These are phyloP conservation scores for Ananas comosus DNA, from an alignment of 176 grass and related monocot genomes.

Conservation along the genomic window DNA sequence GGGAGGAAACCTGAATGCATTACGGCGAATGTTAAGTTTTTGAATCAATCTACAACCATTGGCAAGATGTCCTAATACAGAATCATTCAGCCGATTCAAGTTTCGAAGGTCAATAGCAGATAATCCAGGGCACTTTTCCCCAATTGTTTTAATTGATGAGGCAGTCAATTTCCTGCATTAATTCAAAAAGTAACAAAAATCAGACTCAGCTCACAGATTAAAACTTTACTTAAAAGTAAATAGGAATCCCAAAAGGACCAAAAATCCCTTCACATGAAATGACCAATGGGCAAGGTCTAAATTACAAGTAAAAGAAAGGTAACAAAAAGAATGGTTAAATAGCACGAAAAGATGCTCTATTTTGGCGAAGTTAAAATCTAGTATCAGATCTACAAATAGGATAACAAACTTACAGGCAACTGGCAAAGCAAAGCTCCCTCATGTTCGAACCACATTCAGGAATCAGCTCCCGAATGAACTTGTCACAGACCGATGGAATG, in stretches of 20 bases:
- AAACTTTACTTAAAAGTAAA: slow-evolving; percentile 3
- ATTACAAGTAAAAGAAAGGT: neutral
- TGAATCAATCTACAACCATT: slow-evolving; percentile 45
- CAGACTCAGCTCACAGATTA: slow-evolving; percentile 15
- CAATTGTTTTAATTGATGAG: slow-evolving; percentile 72
- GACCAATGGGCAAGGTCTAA: neutral
- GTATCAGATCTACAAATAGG: neutral
- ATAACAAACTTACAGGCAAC: slow-evolving; percentile 68
- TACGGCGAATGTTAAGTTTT: slow-evolving; percentile 51
- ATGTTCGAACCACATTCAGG: slow-evolving; percentile 56
- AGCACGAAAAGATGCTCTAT: neutral
- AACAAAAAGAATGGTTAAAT: neutral
- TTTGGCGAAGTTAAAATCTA: slow-evolving; percentile 4
- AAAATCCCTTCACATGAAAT: slow-evolving; percentile 5
- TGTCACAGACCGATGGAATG: slow-evolving; percentile 54
- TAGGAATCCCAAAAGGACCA: slow-evolving; percentile 7
- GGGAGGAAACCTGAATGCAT: slow-evolving; percentile 41
- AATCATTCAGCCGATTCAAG: slow-evolving; percentile 40
- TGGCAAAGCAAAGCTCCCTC: slow-evolving; percentile 64
- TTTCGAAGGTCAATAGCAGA: slow-evolving; percentile 53
- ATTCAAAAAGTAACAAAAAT: slow-evolving; percentile 13
- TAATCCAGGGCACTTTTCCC: slow-evolving; percentile 34
- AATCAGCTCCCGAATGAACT: slow-evolving; percentile 68
- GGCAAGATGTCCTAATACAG: slow-evolving; percentile 40
- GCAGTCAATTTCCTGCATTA: slow-evolving; percentile 67